phyloP scores from a whole-genome alignment of 75 land plant genomes.

The Cryptomeria japonica region DNA sequence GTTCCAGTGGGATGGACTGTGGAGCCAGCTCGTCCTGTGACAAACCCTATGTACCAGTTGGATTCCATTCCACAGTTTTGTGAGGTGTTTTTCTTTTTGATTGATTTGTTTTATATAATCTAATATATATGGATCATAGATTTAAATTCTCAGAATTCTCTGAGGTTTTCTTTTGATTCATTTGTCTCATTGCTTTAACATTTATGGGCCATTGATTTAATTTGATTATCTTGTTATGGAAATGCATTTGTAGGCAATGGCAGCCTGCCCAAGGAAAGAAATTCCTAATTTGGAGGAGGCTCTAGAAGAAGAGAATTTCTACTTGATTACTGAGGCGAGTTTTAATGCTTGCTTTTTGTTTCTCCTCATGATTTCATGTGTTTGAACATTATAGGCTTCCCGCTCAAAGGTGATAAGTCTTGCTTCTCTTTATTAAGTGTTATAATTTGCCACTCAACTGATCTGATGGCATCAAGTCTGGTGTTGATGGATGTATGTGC shows the following conservation, averaged over 20 bases:
- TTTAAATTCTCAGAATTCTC: background rate
- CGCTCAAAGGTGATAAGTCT: background rate
- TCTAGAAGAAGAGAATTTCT: constrained; percentile 58
- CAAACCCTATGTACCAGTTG: constrained; percentile 47
- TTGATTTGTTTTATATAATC: background rate
- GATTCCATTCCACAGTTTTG: constrained; percentile 17
- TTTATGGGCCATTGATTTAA: background rate
- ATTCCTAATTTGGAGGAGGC: constrained; percentile 33
- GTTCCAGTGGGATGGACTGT: constrained; percentile 35
- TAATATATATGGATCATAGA: background rate
- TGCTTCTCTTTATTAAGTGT: background rate
- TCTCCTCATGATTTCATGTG: background rate
- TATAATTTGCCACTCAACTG: background rate
- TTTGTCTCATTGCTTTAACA: background rate
- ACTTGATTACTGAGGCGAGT: constrained; percentile 57
- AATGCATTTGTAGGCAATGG: constrained; percentile 54
- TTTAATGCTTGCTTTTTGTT: background rate
- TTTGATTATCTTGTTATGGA: background rate
- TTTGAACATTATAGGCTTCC: background rate
- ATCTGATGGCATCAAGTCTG: background rate
- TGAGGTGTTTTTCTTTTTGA: constrained; percentile 22
- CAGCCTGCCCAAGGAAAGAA: constrained; percentile 46
- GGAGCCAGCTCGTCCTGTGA: constrained; percentile 42
- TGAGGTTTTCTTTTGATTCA: background rate
- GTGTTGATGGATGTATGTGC: background rate